These are phyloP conservation scores for Cerrena zonata DNA, from an alignment of 1,284 basidiomycete species.

Conservation along the genomic window DNA sequence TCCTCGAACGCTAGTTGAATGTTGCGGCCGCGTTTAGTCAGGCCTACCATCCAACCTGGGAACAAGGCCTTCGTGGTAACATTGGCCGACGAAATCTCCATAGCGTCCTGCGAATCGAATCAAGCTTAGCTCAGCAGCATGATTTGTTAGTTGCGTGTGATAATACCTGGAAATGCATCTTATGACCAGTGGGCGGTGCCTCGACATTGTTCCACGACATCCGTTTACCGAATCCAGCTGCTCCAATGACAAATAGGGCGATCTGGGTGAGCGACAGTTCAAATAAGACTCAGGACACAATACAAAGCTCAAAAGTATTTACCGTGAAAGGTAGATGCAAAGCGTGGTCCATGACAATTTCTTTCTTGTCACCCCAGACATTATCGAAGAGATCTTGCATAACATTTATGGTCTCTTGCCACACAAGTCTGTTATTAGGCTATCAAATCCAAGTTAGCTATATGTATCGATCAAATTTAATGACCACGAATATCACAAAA, in stretches of 20 bases:
- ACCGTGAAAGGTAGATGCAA: constrained; percentile 44
- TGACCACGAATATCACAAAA: no score
- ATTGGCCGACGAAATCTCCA: no score
- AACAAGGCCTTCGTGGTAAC: background rate
- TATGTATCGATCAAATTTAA: background rate
- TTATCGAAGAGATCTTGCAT: constrained; percentile 33
- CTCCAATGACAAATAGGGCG: constrained; percentile 51
- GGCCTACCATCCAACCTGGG: background rate
- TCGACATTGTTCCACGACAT: constrained; percentile 47
- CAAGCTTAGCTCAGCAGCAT: background rate
- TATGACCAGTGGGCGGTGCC: constrained; percentile 38
- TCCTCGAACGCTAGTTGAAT: background rate
- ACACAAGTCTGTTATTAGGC: constrained; percentile 51
- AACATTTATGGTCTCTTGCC: constrained; percentile 45
- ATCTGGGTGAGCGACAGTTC: constrained; percentile 36
- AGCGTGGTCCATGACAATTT: constrained; percentile 28
- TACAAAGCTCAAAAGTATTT: no score
- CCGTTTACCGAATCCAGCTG: constrained; percentile 52
- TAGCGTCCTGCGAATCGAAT: background rate
- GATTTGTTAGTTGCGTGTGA: no score
- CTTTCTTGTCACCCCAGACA: constrained; percentile 30
- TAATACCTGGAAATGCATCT: constrained; percentile 47
- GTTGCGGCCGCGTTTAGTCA: background rate
- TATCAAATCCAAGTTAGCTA: constrained; percentile 1
- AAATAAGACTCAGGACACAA: no score